Evolutionary conservation across 2,329 filamentous ascomycete genomes (phyloP).

Genomic region (Alternaria sp.): DNA sequence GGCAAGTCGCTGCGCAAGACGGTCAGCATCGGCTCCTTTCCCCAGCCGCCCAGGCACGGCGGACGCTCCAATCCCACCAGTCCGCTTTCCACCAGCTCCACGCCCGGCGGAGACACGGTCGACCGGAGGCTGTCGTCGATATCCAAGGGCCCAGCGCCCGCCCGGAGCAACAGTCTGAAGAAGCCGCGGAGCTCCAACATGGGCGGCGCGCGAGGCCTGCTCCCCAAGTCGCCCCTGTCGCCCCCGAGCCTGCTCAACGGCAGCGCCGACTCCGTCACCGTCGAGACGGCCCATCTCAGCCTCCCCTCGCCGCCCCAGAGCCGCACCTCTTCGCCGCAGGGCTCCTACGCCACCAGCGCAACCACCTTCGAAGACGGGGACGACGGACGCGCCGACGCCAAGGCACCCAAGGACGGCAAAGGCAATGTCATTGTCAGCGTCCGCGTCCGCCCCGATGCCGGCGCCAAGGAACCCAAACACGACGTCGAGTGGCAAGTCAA

Average conservation of each 20-base stretch:
- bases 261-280: constrained; percentile 76
- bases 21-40: constrained; percentile 92
- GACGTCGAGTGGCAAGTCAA: constrained; percentile 94
- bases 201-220: constrained; percentile 37
- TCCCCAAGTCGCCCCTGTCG: constrained; percentile 52
- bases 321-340: constrained; percentile 88
- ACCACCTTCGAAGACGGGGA: constrained; percentile 88
- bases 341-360: constrained; percentile 85
- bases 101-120: constrained; percentile 42
- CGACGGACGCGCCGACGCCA: constrained; percentile 56
- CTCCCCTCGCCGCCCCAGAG: constrained; percentile 85
- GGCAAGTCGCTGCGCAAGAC: constrained; percentile 81
- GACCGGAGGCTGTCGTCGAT: constrained; percentile 39
- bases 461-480: constrained; percentile 65
- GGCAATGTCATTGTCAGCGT: constrained; percentile 97
- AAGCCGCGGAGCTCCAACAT: constrained; percentile 56
- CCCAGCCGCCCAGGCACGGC: constrained; percentile 79
- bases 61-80: constrained; percentile 58
- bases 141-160: constrained; percentile 37
- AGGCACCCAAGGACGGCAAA: constrained; percentile 70
- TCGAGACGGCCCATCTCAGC: constrained; percentile 70
- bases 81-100: constrained; percentile 58
- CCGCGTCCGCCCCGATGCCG: constrained; percentile 83
- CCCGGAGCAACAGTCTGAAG: constrained; percentile 46
- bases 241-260: constrained; percentile 80